A percentile compares a stretch with the other conserved stretches of the same genome.
Evolutionary conservation across 2,329 filamentous ascomycete species (phyloP).

Genomic region (Botrytis hyacinthi): DNA sequence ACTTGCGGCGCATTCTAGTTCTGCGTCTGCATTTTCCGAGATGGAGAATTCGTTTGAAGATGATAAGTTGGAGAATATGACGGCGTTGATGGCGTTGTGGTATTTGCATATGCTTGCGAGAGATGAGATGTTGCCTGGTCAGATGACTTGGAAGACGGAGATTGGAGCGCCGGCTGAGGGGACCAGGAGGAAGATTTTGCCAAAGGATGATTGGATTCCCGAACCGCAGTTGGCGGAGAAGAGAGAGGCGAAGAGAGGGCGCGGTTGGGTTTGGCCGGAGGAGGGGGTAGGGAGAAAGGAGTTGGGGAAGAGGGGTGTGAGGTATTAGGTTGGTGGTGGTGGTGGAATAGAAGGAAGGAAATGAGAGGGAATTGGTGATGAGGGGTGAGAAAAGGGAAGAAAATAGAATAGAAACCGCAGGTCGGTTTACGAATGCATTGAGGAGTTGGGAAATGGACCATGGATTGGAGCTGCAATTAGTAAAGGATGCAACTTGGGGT

Average conservation of each 20-base stretch:
- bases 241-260: constrained; percentile 68
- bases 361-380: too few species aligned
- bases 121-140: constrained; percentile 57
- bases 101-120: constrained; percentile 71
- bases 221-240: constrained; percentile 71
- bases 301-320: constrained; percentile 63
- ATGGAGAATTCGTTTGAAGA: constrained; percentile 29
- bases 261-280: constrained; percentile 75
- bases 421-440: not conserved
- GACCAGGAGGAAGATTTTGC: constrained; percentile 65
- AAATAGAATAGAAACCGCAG: not conserved
- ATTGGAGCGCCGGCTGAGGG: constrained; percentile 74
- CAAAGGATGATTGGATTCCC: constrained; percentile 75
- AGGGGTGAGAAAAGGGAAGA: not conserved
- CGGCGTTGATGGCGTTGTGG: constrained; percentile 73
- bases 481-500: not conserved
- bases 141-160: constrained; percentile 64
- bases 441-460: not conserved
- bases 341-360: too few species aligned
- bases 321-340: constrained; percentile 42
- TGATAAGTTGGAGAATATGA: constrained; percentile 60
- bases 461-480: not conserved
- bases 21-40: constrained; percentile 14
- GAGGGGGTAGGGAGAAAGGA: constrained; percentile 71
- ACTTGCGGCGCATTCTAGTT: constrained; percentile 45